These are phyloP conservation scores for barley (Hordeum vulgare) DNA, from an alignment of 176 grass and related monocot genomes.

Conservation along the genomic window DNA sequence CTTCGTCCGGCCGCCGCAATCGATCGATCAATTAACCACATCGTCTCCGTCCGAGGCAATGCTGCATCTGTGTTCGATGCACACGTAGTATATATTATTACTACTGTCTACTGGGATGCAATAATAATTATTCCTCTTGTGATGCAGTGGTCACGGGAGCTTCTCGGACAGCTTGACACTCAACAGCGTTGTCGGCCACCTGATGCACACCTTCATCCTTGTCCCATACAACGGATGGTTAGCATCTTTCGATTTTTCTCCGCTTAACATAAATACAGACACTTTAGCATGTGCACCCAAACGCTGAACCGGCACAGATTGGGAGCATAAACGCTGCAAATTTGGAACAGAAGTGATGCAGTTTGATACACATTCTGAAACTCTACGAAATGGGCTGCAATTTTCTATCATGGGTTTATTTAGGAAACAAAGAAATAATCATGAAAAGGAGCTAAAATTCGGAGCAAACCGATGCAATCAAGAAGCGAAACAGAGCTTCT, in stretches of 20 bases:
- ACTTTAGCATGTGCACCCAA: not conserved
- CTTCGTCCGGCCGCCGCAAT: not conserved
- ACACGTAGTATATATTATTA: not conserved
- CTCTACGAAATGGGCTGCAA: too few species aligned
- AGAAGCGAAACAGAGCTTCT: not conserved
- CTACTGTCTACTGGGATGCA: too few species aligned
- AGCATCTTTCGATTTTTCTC: not conserved
- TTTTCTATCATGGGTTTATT: not conserved
- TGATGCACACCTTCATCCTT: conserved; percentile 71
- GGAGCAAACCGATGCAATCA: not conserved
- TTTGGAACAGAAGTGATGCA: not conserved
- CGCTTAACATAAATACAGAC: not conserved
- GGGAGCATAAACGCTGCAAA: not conserved
- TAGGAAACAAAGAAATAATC: not conserved
- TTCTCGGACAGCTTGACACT: conserved; percentile 54
- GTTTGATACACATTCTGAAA: not conserved
- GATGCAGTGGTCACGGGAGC: conserved; percentile 74
- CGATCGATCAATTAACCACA: not conserved
- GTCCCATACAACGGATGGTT: conserved; percentile 93
- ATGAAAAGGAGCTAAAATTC: not conserved
- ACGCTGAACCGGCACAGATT: not conserved
- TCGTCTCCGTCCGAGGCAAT: not conserved
- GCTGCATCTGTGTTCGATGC: conserved; percentile 8
- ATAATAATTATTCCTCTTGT: not conserved
- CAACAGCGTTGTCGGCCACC: conserved; percentile 65